Evolutionary conservation across 164 flowering plant species (phyloP).

Genomic region (Berberis thunbergii): DNA sequence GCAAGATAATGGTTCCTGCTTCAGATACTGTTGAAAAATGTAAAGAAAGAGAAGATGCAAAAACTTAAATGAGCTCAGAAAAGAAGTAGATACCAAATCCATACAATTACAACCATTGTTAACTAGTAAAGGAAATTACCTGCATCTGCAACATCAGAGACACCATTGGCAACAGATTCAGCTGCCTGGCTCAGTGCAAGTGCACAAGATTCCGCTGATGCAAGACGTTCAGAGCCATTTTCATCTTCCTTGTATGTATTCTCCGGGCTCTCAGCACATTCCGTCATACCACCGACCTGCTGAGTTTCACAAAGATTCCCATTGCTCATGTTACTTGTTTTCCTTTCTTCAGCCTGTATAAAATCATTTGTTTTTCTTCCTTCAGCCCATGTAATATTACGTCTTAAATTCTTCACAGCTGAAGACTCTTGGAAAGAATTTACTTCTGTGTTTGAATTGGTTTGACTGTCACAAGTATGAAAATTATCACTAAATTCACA

Average conservation of each 20-base stretch:
- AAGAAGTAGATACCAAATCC: not conserved
- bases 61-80: not conserved
- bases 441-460: too few species aligned
- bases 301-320: slow-evolving; percentile 31
- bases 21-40: too few species aligned
- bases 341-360: slow-evolving; percentile 15
- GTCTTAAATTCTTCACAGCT: too few species aligned
- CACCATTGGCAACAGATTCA: slow-evolving; percentile 66
- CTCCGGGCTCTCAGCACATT: slow-evolving; percentile 7
- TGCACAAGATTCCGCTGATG: slow-evolving; percentile 85
- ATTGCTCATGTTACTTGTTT: slow-evolving; percentile 13
- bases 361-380: too few species aligned
- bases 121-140: slow-evolving; percentile 26
- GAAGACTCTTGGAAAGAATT: too few species aligned
- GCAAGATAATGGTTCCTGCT: too few species aligned
- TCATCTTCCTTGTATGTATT: slow-evolving; percentile 16
- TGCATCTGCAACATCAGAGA: slow-evolving; percentile 50
- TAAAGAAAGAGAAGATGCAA: not conserved
- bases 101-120: not conserved
- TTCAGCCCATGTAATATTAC: too few species aligned
- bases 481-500: too few species aligned
- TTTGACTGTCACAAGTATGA: too few species aligned
- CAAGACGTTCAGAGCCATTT: slow-evolving; percentile 25
- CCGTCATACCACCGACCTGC: slow-evolving; percentile 22
- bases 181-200: slow-evolving; percentile 63